Evolutionary conservation across 169 alveolate species (phyloP), one percentile per base, ranked within the genome.

Genomic region (Plasmodium malariae): DNA sequence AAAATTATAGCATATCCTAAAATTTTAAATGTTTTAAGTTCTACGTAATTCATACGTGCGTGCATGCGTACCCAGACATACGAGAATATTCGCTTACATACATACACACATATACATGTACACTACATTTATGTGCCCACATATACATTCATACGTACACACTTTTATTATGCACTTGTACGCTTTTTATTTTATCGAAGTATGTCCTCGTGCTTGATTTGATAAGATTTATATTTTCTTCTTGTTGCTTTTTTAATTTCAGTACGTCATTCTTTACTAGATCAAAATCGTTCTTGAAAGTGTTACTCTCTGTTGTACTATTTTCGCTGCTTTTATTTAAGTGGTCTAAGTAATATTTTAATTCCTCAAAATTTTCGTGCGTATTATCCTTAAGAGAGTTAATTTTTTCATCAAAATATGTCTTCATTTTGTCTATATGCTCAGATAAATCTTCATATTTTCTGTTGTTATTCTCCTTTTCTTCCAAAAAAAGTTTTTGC

Each of bases 331-430:
- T 80, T 67, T 70, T 80, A 70, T 80, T 80, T 49, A 80, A 67
- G 63, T 80, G 70, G 48, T 80, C 90, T 43, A 80, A 36, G 43
- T 80, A 80, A 80, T 80, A 80, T 80, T 80, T 80, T 51, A 80
- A 51, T 45, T 80, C 90, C 30, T 67, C 90, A 5, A 80, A 43
- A 67, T 80, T 80, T 80, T 80, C 90, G 51, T 80, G 90, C 0
- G 90, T 80, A 26, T 80, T 80, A 80, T 80, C 71, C 48, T 80
- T 80, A 49, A 80, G 90, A 7, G 83, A 45, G 67, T 80, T 67
- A 65, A 80, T 67, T 80, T 80, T 80, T 49, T 80, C 90, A 80
- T 80, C 90, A 80, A 80, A 80, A 67, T 80, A 65, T 65, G 60
- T 32, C 65, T 80, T 80, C 57, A 80, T 65, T 80, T 80, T 80